These are phyloP conservation scores for Zygosaccharomyces pseudobailii DNA, from an alignment of 1,139 yeast genomes.

Conservation along the genomic window DNA sequence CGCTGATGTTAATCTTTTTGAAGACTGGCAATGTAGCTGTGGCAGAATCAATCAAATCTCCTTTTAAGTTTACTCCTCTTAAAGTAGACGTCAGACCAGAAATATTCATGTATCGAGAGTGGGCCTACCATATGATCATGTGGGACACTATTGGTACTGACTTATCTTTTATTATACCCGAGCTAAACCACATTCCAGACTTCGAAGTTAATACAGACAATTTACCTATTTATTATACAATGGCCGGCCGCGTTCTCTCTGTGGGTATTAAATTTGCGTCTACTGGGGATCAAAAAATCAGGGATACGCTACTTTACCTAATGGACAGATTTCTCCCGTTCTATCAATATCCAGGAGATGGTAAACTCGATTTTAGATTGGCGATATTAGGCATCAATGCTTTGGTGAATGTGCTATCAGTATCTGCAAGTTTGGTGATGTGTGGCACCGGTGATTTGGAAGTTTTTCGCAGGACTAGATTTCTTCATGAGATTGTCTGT, in stretches of 20 bases:
- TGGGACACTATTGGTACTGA: conserved; percentile 64
- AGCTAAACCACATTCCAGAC: conserved; percentile 24
- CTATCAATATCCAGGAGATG: conserved; percentile 42
- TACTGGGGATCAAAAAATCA: conserved; percentile 50
- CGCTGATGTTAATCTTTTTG: conserved; percentile 69
- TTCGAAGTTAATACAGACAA: conserved; percentile 53
- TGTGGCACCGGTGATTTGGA: conserved; percentile 90
- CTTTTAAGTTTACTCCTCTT: conserved; percentile 2
- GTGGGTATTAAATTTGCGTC: conserved; percentile 78
- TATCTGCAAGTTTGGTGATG: conserved; percentile 71
- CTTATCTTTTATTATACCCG: conserved; percentile 51
- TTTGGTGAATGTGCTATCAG: conserved; percentile 55
- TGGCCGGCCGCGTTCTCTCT: conserved; percentile 74
- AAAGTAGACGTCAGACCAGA: conserved; percentile 74
- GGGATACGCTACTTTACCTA: conserved; percentile 54
- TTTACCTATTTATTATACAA: conserved; percentile 57
- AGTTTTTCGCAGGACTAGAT: conserved; percentile 66
- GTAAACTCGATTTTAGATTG: conserved; percentile 56
- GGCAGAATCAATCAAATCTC: conserved; percentile 38
- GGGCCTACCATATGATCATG: conserved; percentile 67
- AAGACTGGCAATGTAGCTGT: conserved; percentile 57
- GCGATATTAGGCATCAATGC: conserved; percentile 54
- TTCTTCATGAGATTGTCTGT: conserved; percentile 49
- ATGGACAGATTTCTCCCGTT: conserved; percentile 61
- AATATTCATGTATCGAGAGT: conserved; percentile 59